A percentile compares a stretch with the other conserved stretches of the same genome.
phyloP scores from a whole-genome alignment of 306 rosid species.

The Hippophae gyantsensis region DNA sequence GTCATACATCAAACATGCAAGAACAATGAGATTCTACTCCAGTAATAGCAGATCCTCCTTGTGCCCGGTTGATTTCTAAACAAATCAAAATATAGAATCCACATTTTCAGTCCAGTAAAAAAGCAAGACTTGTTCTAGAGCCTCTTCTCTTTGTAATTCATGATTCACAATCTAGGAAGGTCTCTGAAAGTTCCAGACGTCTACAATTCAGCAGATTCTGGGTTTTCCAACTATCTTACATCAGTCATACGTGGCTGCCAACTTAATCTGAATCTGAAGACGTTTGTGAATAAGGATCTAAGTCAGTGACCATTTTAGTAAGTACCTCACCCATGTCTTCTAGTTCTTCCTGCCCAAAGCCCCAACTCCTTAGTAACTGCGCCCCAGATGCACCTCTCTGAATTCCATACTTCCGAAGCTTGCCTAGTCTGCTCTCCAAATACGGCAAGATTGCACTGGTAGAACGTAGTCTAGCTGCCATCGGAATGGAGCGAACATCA shows the following conservation, averaged over 20 bases:
- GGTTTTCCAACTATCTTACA: slow-evolving; percentile 58
- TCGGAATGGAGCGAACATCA: slow-evolving; percentile 71
- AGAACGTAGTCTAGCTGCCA: slow-evolving; percentile 81
- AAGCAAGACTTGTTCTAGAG: background rate
- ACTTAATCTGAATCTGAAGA: slow-evolving; percentile 77
- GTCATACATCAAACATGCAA: too few species aligned
- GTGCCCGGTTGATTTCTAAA: too few species aligned
- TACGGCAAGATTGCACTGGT: slow-evolving; percentile 60
- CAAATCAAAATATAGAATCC: too few species aligned
- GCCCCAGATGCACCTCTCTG: slow-evolving; percentile 59
- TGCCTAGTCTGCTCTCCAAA: slow-evolving; percentile 52
- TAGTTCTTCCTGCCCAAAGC: slow-evolving; percentile 62
- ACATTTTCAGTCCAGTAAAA: too few species aligned
- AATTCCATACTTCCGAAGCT: slow-evolving; percentile 48
- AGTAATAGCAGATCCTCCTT: too few species aligned
- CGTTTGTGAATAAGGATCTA: slow-evolving; percentile 39
- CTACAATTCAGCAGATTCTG: slow-evolving; percentile 28
- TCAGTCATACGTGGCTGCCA: background rate
- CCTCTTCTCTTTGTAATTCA: slow-evolving; percentile 12
- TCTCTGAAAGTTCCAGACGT: background rate
- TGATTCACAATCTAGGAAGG: background rate
- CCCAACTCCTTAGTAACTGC: slow-evolving; percentile 62
- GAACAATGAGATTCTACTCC: too few species aligned
- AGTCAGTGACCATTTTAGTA: slow-evolving; percentile 50
- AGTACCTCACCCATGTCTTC: slow-evolving; percentile 73